These are phyloP conservation scores for Globisporangium spiculum DNA, from an alignment of 352 stramenopile genomes.

Conservation along the genomic window DNA sequence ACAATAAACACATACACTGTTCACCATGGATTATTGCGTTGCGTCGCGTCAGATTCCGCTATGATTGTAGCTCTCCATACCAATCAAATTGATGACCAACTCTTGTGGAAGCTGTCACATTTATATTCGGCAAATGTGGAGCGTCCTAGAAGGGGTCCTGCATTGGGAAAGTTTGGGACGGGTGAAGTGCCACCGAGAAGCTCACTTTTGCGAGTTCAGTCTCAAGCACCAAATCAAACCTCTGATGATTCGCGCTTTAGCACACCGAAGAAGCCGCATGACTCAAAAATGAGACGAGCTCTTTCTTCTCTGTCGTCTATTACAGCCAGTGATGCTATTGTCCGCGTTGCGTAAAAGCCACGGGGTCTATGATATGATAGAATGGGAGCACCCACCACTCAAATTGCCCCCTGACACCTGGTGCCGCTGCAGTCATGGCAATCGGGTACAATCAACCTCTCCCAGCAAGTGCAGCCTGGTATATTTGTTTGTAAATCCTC, in stretches of 20 bases:
- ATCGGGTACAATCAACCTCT: not conserved
- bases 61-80: not conserved
- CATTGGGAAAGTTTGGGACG: too few relatives aligned
- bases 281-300: not conserved
- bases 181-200: not conserved
- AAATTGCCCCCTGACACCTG: not conserved
- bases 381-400: not conserved
- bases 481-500: not conserved
- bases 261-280: not conserved
- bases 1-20: not conserved
- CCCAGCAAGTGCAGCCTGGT: not conserved
- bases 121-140: not conserved
- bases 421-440: slow-evolving; percentile 2
- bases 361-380: not conserved
- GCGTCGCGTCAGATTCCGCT: not conserved
- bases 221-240: not conserved
- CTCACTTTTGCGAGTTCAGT: not conserved
- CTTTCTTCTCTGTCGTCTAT: not conserved
- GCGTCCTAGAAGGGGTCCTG: not conserved
- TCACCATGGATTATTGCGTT: not conserved
- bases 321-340: not conserved
- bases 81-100: not conserved
- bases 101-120: not conserved
- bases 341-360: not conserved
- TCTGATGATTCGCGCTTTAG: not conserved